Percentiles rank a stretch among this genome's conserved stretches.
Conservation (phyloP, 2,329 filamentous ascomycete species). For the Escovopsis sp. region DNA sequence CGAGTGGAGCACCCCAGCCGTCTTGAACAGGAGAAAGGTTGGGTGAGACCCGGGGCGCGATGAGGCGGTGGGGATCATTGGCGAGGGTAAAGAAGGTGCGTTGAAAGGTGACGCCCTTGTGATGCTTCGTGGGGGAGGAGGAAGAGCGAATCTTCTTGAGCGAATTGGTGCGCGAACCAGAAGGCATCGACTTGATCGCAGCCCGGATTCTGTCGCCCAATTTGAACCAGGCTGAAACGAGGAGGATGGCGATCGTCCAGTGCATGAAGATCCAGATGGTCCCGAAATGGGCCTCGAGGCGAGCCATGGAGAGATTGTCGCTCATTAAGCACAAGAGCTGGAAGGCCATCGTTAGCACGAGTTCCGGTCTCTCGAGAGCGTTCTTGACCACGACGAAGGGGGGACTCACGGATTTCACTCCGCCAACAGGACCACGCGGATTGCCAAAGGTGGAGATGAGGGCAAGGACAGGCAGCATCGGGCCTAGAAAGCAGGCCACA, state of each 20-base stretch:
- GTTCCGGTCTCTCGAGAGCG: background rate
- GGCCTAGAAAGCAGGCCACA: constrained; percentile 52
- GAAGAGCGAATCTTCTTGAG: constrained; percentile 16
- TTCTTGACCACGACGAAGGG: too few relatives aligned
- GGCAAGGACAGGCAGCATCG: constrained; percentile 48
- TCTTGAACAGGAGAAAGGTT: too few relatives aligned
- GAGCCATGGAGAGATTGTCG: constrained; percentile 35
- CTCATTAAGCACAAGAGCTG: constrained; percentile 48
- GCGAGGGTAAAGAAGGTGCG: too few relatives aligned
- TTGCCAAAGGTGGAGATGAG: constrained; percentile 42
- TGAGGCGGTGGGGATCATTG: too few relatives aligned
- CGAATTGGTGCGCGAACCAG: constrained; percentile 6
- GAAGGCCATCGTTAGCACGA: background rate
- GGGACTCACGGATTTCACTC: constrained; percentile 20
- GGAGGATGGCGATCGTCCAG: constrained; percentile 37
- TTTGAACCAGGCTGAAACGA: constrained; percentile 38
- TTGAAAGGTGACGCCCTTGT: too few relatives aligned
- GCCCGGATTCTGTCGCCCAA: constrained; percentile 8
- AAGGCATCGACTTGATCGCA: constrained; percentile 1
- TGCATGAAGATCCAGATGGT: constrained; percentile 45
- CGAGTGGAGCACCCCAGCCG: too few relatives aligned
- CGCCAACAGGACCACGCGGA: constrained; percentile 29
- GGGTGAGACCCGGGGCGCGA: too few relatives aligned
- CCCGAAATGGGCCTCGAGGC: constrained; percentile 44
- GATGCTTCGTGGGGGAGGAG: too few relatives aligned